These are phyloP conservation scores for Termitomyces sp. DNA, from an alignment of 768 basidiomycete species.

Conservation along the genomic window DNA sequence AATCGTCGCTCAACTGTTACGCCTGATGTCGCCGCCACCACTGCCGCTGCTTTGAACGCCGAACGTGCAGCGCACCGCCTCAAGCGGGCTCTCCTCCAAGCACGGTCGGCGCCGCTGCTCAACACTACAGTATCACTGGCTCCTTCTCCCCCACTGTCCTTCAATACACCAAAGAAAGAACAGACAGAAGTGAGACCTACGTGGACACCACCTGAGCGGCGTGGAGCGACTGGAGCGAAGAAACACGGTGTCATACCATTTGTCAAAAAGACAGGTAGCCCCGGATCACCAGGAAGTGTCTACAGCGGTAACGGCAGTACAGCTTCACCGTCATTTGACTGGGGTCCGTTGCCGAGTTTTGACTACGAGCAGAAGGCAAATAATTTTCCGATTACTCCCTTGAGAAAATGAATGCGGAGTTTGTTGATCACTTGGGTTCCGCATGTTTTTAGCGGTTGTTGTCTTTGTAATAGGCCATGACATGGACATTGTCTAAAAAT, in stretches of 20 bases:
- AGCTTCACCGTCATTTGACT: slow-evolving; percentile 41
- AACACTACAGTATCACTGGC: slow-evolving; percentile 47
- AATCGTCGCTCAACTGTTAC: slow-evolving; percentile 37
- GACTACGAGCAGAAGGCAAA: slow-evolving; percentile 15
- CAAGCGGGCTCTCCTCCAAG: slow-evolving; percentile 59
- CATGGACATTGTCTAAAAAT: neutral
- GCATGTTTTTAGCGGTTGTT: neutral
- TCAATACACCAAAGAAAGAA: slow-evolving; percentile 31
- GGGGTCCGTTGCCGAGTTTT: slow-evolving; percentile 57
- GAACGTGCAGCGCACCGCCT: slow-evolving; percentile 69
- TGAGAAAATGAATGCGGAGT: neutral
- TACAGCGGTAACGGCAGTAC: slow-evolving; percentile 7
- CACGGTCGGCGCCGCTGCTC: slow-evolving; percentile 60
- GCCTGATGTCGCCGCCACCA: slow-evolving; percentile 65
- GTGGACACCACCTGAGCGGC: slow-evolving; percentile 20
- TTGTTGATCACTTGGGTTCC: neutral
- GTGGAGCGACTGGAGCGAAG: slow-evolving; percentile 31
- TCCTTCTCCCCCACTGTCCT: slow-evolving; percentile 29
- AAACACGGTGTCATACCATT: slow-evolving; percentile 36
- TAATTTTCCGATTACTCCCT: slow-evolving; percentile 14
- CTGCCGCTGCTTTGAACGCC: slow-evolving; percentile 77
- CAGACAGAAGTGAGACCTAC: slow-evolving; percentile 22
- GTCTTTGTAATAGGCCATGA: neutral
- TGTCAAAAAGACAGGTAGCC: slow-evolving; percentile 25
- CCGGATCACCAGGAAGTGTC: slow-evolving; percentile 7